Evolutionary conservation across 2,329 filamentous ascomycete species (phyloP), one percentile per base, ranked within the genome.

Genomic region (Alternaria brassicae): DNA sequence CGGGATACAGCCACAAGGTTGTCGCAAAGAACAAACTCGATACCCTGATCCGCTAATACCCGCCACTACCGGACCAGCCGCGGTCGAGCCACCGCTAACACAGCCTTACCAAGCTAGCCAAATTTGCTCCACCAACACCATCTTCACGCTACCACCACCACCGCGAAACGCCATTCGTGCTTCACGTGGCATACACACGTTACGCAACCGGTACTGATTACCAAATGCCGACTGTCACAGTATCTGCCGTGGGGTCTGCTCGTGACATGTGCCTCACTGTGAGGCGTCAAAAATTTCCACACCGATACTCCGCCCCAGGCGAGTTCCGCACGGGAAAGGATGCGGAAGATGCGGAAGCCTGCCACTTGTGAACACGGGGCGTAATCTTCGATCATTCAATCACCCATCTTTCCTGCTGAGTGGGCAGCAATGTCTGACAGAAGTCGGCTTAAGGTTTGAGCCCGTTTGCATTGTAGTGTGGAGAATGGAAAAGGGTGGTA

Each of bases 291-390:
- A 37, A 28, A 34, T 15, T 19, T 34, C 17, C 41, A 49, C 55
- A 51, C 52, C 47, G 51, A 59, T 57, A 17, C 44, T 51, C 21
- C 25, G 17, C 25, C 34, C 23, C 54, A 8, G 39, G 25, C 57
- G 51, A 21, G 10, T 23, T 40, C 19, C 19, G 19, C 12, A 23
- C 37, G 19, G 37, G 67, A 60, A 65, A 65, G 63, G 63, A 66
- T 32, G 56, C 67, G 67, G 61, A 63, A 56, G 61, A 68, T 40
- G 56, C 67, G 67, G 61, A 63, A 57, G 32, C 41, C 34, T 56
- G 50, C 63, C 63, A 28, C 52, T 64, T 62, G 13, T 27, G 47
- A 57, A 27, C 28, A 45, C 37, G 3, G 19, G 37, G 10, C 19
- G 37, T 23, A 23, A 40, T 40, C 37, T 3, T 40, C 19, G 15